Evolutionary conservation across 306 rosid species (phyloP), one percentile per base, ranked within the genome.

Genomic region (Canavalia gladiata): DNA sequence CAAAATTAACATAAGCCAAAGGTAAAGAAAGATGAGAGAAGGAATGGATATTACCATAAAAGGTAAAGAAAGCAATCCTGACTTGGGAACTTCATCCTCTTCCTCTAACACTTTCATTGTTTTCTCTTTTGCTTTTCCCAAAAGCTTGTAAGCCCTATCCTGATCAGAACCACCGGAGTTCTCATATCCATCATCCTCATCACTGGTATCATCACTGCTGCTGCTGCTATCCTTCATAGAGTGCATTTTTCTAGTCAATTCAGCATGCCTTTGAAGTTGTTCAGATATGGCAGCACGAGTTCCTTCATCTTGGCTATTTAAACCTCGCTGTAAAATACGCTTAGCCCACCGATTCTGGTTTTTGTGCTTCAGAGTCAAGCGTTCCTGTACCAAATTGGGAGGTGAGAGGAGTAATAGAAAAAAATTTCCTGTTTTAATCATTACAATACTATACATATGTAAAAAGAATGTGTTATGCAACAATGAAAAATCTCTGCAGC

Each of bases 251-350:
- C 98, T 90, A 56, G 93, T 90, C 92, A 95, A 89, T 28, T 75
- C 88, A 63, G 89, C 62, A 62, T 92, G 98, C 78, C 82, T 75
- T 66, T 80, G 91, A 75, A 88, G 92, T 82, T 89, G 94, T 75
- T 95, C 98, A 10, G 89, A 82, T 73, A 95, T 84, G 13, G 98
- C 99, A 82, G 88, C 89, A 46, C 98, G 93, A 75, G 99, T 95
- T 60, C 97, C 97, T 55, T 95, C 99, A 84, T 95, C 97, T 88
- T 95, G 99, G 25, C 52, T 83, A 68, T 83, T 72, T 72, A 92
- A 78, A 84, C 99, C 94, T 69, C 99, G 98, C 55, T 76, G 76
- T 77, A 88, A 72, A 18, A 85, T 83, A 78, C 91, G 99, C 87
- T 80, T 82, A 58, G 91, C 85, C 99, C 98, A 95, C 68, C 60